Percentiles rank a stretch among this genome's conserved stretches.
Conservation (phyloP, 148 eudicot genomes). For the Fagopyrum esculentum region DNA sequence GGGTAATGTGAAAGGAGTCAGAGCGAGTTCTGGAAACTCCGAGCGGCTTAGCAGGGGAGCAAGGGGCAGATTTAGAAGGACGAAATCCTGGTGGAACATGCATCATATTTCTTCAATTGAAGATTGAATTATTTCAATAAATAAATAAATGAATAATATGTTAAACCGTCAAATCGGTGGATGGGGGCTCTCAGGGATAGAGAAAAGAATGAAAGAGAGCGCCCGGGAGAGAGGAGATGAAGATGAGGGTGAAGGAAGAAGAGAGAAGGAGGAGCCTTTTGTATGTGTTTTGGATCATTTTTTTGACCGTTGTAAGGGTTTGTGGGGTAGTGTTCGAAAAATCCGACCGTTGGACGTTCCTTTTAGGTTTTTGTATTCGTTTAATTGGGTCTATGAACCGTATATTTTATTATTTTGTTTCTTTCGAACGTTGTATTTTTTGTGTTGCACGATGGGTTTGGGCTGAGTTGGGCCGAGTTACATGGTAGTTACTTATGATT, state of each 20-base stretch:
- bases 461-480: neutral
- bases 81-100: constrained; percentile 77
- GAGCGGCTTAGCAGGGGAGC: constrained; percentile 88
- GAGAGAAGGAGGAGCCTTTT: constrained; percentile 11
- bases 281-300: constrained; percentile 25
- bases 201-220: constrained; percentile 16
- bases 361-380: neutral
- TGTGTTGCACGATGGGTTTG: neutral
- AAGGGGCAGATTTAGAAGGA: constrained; percentile 75
- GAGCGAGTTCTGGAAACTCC: constrained; percentile 70
- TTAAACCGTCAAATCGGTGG: neutral
- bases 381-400: neutral
- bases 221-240: constrained; percentile 11
- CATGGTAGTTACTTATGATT: neutral
- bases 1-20: constrained; percentile 76
- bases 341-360: constrained; percentile 10
- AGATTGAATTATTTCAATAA: neutral
- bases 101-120: constrained; percentile 38
- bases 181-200: neutral
- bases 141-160: neutral
- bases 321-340: constrained; percentile 8
- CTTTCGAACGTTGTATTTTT: neutral
- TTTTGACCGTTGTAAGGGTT: constrained; percentile 45
- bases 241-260: constrained; percentile 2
- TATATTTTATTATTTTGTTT: neutral